Conservation (phyloP, 768 basidiomycete species). For the Boletus rubescentipes region DNA sequence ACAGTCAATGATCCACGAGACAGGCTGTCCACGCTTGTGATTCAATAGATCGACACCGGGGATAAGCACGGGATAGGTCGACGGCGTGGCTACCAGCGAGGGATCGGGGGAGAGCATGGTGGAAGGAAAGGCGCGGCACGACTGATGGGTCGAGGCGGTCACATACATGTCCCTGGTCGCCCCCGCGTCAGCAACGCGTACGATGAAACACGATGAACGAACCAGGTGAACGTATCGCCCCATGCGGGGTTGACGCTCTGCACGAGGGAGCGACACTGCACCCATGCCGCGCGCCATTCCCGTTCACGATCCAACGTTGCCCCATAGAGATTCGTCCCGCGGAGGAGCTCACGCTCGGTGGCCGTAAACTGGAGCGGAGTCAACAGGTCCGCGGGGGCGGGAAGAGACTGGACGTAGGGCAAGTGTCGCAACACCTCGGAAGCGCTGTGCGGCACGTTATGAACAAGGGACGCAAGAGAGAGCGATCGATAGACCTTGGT, state of each 20-base stretch:
- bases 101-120: constrained; percentile 62
- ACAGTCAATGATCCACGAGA: constrained; percentile 73
- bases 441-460: constrained; percentile 9
- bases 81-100: constrained; percentile 47
- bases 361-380: constrained; percentile 75
- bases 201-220: constrained; percentile 18
- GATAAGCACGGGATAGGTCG: constrained; percentile 74
- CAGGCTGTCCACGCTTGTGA: constrained; percentile 74
- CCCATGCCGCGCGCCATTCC: constrained; percentile 66
- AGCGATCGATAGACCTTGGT: constrained; percentile 31
- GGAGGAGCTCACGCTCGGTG: constrained; percentile 61
- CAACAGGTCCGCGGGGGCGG: constrained; percentile 49
- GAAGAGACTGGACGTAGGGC: constrained; percentile 70
- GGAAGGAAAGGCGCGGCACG: constrained; percentile 90
- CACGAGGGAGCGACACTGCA: constrained; percentile 46
- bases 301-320: constrained; percentile 67
- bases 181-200: constrained; percentile 25
- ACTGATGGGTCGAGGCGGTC: constrained; percentile 71
- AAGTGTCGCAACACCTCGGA: constrained; percentile 36
- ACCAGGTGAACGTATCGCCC: constrained; percentile 68
- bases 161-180: constrained; percentile 67
- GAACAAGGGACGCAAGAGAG: background rate
- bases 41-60: constrained; percentile 89
- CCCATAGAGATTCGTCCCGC: constrained; percentile 78
- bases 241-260: constrained; percentile 37